Evolutionary conservation across 2,329 filamentous ascomycete species (phyloP), one percentile per base, ranked within the genome.

Genomic region (Pezizomycotina sp.): DNA sequence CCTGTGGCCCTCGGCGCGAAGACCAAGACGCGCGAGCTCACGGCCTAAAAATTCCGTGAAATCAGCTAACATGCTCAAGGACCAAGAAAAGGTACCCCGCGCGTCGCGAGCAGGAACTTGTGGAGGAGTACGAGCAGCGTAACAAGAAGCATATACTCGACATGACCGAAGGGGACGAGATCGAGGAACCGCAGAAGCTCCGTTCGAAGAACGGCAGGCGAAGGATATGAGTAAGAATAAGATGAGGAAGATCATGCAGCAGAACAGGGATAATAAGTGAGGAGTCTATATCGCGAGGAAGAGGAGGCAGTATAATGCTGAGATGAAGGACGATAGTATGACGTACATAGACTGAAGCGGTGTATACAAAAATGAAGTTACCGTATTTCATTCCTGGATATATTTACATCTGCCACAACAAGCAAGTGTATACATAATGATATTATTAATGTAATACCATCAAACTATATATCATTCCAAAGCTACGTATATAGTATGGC

Each of bases 1-100:
- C 95, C 6, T 98, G 89, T n/a, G 89, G 83, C 86, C 1, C 64
- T 95, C 0, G 89, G 89, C 0, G 86, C 84, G 14, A 95, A 95
- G 65, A 91, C 82, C 0, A 67, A 82, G 8, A 68, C 77, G 3
- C 53, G 58, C 2, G 63, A 79, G 29, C 63, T 61, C 9, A 60
- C 78, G n/a, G n/a, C n/a, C n/a, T n/a, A n/a, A n/a, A n/a, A n/a
- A n/a, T n/a, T n/a, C n/a, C n/a, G n/a, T n/a, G 27, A 68, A 73
- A 5, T 58, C 77, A 3, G 78, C 78, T 3, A 54, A 52, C 34
- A 56, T 50, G 50, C 56, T 50, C 42, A 60, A 56, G 44, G 59
- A 54, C 58, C 48, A 36, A 58, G 49, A 53, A 60, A 52, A 53
- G 58, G 47, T n/a, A n/a, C n/a, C n/a, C n/a, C 36, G 53, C 47